Percentiles rank a stretch among this genome's conserved stretches.
These are phyloP conservation scores for Wickerhamomyces mucosus DNA, from an alignment of 805 yeast genomes.

Conservation along the genomic window DNA sequence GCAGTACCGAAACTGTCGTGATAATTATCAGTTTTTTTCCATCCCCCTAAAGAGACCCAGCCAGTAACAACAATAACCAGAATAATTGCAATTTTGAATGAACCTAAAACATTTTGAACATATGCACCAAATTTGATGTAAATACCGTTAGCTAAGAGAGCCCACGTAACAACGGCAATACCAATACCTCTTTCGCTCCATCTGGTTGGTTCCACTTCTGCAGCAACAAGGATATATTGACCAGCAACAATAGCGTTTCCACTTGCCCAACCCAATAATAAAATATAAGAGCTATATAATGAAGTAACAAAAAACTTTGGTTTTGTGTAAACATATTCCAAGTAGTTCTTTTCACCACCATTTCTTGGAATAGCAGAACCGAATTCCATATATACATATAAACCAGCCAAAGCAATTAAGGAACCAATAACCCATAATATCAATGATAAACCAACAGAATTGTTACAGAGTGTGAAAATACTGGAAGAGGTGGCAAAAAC, in stretches of 20 bases:
- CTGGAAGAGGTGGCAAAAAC: constrained; percentile 64
- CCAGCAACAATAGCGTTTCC: constrained; percentile 79
- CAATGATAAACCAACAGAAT: constrained; percentile 64
- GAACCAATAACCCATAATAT: constrained; percentile 73
- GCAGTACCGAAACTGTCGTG: constrained; percentile 47
- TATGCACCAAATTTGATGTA: constrained; percentile 58
- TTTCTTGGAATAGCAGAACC: constrained; percentile 72
- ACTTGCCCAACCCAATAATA: constrained; percentile 79
- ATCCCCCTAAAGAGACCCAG: constrained; percentile 76
- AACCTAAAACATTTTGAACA: constrained; percentile 56
- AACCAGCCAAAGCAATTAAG: constrained; percentile 52
- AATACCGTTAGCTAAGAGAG: constrained; percentile 52
- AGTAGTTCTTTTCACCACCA: constrained; percentile 80
- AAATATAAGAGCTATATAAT: constrained; percentile 59
- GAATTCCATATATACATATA: constrained; percentile 70
- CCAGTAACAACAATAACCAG: constrained; percentile 66
- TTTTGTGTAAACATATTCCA: constrained; percentile 59
- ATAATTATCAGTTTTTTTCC: constrained; percentile 54
- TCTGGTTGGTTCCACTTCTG: constrained; percentile 52
- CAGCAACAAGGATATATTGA: constrained; percentile 67
- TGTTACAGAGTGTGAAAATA: constrained; percentile 37
- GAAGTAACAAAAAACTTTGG: constrained; percentile 63
- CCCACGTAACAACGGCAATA: constrained; percentile 61
- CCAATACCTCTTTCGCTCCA: constrained; percentile 80
- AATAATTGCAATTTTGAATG: constrained; percentile 65